These are phyloP conservation scores for Backusella macrospora DNA, from an alignment of 192 early-diverging fungal species.

Conservation along the genomic window DNA sequence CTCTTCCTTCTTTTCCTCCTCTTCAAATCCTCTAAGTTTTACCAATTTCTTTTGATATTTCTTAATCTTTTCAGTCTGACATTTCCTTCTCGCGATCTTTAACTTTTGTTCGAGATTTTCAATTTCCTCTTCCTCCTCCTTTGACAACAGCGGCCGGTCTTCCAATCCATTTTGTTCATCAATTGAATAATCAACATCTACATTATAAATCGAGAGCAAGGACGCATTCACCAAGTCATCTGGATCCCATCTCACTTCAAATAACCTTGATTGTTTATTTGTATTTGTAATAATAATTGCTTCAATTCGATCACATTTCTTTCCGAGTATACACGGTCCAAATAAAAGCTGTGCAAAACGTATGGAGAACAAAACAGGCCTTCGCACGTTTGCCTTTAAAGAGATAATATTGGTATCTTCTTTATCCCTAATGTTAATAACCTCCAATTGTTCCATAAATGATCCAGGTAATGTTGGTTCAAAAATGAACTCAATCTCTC, in stretches of 20 bases:
- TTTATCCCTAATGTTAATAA: conserved; percentile 88
- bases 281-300: conserved; percentile 81
- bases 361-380: conserved; percentile 85
- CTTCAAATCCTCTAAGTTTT: conserved; percentile 40
- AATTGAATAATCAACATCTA: conserved; percentile 63
- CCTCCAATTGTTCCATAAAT: conserved; percentile 82
- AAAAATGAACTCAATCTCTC: conserved; percentile 91
- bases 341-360: conserved; percentile 73
- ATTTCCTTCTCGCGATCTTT: conserved; percentile 93
- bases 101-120: conserved; percentile 95
- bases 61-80: conserved; percentile 80
- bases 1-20: neutral
- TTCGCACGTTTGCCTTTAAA: conserved; percentile 88
- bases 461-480: conserved; percentile 82
- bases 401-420: conserved; percentile 74
- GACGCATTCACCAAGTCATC: conserved; percentile 51
- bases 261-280: conserved; percentile 72
- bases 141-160: conserved; percentile 42
- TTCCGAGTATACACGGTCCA: conserved; percentile 64
- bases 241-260: conserved; percentile 75
- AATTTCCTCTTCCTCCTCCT: conserved; percentile 91
- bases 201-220: conserved; percentile 48
- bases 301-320: conserved; percentile 52
- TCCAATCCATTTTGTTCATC: conserved; percentile 44
- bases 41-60: conserved; percentile 80